phyloP scores from a whole-genome alignment of 129 eudicot genomes.

The Saposhnikovia divaricata region DNA sequence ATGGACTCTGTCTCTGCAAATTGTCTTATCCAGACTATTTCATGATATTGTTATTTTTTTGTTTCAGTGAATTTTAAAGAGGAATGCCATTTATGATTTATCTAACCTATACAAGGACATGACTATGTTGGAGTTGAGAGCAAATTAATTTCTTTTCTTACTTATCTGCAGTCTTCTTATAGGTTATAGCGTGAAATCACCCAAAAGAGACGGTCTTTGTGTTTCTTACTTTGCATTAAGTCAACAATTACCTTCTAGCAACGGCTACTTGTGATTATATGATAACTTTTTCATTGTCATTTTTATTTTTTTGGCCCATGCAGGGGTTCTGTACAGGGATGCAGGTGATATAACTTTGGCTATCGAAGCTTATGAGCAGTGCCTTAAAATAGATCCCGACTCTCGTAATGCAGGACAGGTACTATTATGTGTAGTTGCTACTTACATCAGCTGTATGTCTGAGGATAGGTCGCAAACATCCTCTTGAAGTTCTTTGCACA shows the following conservation, averaged over 20 bases:
- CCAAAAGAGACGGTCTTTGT: background rate
- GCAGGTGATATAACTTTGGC: constrained; percentile 92
- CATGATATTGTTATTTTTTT: background rate
- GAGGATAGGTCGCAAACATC: background rate
- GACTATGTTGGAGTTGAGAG: background rate
- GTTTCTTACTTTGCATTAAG: background rate
- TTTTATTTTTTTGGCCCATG: constrained; percentile 14
- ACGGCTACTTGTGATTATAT: background rate
- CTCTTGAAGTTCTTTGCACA: background rate
- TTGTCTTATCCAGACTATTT: background rate
- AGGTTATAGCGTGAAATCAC: background rate
- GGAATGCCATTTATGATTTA: background rate
- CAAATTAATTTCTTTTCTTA: background rate
- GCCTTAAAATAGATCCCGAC: constrained; percentile 94
- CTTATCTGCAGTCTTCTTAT: background rate
- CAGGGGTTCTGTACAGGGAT: constrained; percentile 95
- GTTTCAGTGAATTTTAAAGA: background rate
- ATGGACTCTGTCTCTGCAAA: background rate
- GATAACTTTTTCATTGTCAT: constrained; percentile 10
- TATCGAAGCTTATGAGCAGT: constrained; percentile 96
- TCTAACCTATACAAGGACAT: background rate
- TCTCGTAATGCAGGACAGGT: constrained; percentile 99
- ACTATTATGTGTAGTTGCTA: constrained; percentile 2
- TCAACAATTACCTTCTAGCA: background rate
- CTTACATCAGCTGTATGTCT: background rate